Base-by-base conservation (phyloP, 495 filamentous ascomycete genomes). In the Penicillium samsonianum region DNA sequence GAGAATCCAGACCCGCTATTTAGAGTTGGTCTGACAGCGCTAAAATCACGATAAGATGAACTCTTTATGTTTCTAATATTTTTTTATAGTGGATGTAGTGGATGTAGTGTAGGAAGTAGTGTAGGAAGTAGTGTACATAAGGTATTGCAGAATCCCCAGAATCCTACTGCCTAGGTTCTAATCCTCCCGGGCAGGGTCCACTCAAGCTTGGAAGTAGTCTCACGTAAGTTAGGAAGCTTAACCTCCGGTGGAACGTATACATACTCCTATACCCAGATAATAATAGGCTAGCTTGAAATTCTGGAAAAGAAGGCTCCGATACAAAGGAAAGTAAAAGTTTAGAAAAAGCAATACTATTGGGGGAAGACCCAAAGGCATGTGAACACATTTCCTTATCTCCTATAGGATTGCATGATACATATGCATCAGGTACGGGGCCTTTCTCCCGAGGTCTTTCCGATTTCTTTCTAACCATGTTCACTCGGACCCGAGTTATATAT, bases 11-110 rank as follows among this genome's bases (percentile, higher is more conserved):
- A 51, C 61, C 64, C 64, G 64, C 64, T 64, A 64, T 62, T 67
- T 69, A 69, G 59, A 69, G 66, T 69, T 69, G 57, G 47, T 58
- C 49, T 67, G 64, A 64, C 64, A 57, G 53, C 66, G 63, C 62
- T 67, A 69, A 66, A 64, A 55, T 60, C 30, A 62, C 33, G 57
- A 63, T 66, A 43, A 61, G 50, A 59, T 60, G 61, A 59, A 33
- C 49, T 38, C 0, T 17, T 38, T n/a, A 38, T 17, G n/a, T 17
- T 38, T 38, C 12, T 4, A 6, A 3, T 38, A 3, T 5, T 38
- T 8, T 38, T 38, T n/a, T 2, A 38, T 8, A n/a, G 35, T 33
- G 31, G 6, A 30, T 30, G 28, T 30, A 33, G 30, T 33, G 11
- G 30, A 14, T 31, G 30, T 33, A 33, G 28, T 30, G 28, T n/a